These are phyloP conservation scores for Endocalyx cinctus DNA, from an alignment of 2,329 filamentous ascomycete species.

Conservation along the genomic window DNA sequence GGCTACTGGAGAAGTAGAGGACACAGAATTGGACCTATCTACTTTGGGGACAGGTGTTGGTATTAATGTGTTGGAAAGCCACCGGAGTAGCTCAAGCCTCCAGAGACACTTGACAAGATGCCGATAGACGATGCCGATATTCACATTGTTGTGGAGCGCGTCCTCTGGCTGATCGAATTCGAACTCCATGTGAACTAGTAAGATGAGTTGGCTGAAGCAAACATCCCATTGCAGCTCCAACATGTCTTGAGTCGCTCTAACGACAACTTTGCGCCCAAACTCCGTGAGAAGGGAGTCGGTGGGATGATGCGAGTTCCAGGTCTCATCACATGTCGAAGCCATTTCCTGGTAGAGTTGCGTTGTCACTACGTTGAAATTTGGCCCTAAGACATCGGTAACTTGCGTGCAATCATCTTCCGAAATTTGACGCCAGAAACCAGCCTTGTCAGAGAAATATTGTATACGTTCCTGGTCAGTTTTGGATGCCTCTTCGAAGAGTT, in stretches of 20 bases:
- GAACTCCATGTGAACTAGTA: constrained; percentile 82
- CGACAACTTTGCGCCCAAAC: constrained; percentile 70
- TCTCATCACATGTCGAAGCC: constrained; percentile 39
- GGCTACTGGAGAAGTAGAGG: constrained; percentile 24
- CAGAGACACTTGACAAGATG: constrained; percentile 66
- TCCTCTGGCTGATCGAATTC: constrained; percentile 73
- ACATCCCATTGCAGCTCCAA: constrained; percentile 68
- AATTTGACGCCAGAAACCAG: constrained; percentile 72
- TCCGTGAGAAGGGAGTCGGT: constrained; percentile 53
- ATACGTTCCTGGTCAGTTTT: constrained; percentile 70
- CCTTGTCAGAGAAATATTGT: constrained; percentile 71
- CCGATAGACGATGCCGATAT: constrained; percentile 66
- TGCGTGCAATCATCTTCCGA: constrained; percentile 75
- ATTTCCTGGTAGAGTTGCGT: constrained; percentile 51
- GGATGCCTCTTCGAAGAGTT: constrained; percentile 70
- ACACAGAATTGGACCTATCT: constrained; percentile 32
- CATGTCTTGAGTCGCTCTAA: constrained; percentile 75
- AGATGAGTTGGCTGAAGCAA: constrained; percentile 75
- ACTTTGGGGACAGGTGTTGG: constrained; percentile 41
- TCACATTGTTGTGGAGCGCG: constrained; percentile 53
- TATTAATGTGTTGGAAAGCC: constrained; percentile 59
- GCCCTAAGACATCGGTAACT: constrained; percentile 65
- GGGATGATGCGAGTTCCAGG: constrained; percentile 31
- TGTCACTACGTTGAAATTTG: constrained; percentile 56
- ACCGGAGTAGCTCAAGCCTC: constrained; percentile 68